These are phyloP conservation scores for Aquilaria malaccensis DNA, from an alignment of 345 rosid genomes.

Conservation along the genomic window DNA sequence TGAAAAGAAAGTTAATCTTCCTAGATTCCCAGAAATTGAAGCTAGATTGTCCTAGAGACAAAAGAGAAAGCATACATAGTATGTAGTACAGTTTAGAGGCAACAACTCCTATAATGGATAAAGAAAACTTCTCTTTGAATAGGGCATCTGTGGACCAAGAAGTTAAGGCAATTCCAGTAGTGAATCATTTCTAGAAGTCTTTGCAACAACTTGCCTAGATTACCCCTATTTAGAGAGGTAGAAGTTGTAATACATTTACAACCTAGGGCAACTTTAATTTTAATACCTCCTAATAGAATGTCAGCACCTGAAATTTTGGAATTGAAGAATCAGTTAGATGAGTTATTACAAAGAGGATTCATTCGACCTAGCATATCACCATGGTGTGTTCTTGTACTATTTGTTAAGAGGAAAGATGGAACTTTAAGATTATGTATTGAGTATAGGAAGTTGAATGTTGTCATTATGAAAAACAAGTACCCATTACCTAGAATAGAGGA, in stretches of 20 bases:
- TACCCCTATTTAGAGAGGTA: not conserved
- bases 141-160: too few species aligned
- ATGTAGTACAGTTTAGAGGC: too few species aligned
- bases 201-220: not conserved
- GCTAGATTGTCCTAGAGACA: too few species aligned
- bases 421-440: not conserved
- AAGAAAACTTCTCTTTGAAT: too few species aligned
- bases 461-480: not conserved
- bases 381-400: not conserved
- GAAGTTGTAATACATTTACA: not conserved
- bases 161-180: too few species aligned
- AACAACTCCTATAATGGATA: too few species aligned
- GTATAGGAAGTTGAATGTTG: not conserved
- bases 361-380: not conserved
- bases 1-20: too few species aligned
- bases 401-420: not conserved
- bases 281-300: not conserved
- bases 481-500: not conserved
- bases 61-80: too few species aligned
- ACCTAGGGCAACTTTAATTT: not conserved
- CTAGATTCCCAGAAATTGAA: too few species aligned
- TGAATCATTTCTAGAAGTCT: too few species aligned
- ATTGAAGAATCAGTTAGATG: not conserved
- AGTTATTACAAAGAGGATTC: not conserved
- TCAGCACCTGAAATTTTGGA: not conserved